A percentile compares a stretch with the other conserved stretches of the same genome.
These are phyloP conservation scores for Centella asiatica DNA, from an alignment of 129 eudicot genomes.

Conservation along the genomic window DNA sequence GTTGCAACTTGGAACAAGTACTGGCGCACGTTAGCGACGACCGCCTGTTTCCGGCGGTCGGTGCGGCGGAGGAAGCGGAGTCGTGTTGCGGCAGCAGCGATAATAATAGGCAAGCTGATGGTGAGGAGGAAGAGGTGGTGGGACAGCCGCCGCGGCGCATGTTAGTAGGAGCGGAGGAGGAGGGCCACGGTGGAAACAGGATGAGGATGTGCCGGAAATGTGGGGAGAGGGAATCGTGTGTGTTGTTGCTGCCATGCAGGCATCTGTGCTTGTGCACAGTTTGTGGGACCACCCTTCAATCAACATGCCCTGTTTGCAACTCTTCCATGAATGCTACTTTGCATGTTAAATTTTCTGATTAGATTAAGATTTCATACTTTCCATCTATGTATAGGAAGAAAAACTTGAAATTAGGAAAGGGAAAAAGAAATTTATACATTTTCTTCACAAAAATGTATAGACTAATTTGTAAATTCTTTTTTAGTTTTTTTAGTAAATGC, in stretches of 20 bases:
- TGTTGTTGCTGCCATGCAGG: constrained; percentile 42
- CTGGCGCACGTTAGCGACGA: constrained; percentile 27
- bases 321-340: constrained; percentile 32
- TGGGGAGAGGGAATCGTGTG: constrained; percentile 40
- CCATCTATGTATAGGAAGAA: no score
- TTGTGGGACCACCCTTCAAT: constrained; percentile 26
- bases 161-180: constrained; percentile 4
- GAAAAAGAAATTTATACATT: neutral
- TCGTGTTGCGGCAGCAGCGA: constrained; percentile 36
- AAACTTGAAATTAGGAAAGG: neutral
- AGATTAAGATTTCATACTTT: no score
- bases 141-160: neutral
- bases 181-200: neutral
- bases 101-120: neutral
- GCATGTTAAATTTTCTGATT: constrained; percentile 34
- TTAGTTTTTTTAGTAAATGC: neutral
- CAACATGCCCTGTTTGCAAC: constrained; percentile 36
- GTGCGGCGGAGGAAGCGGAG: constrained; percentile 34
- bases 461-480: neutral
- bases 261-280: constrained; percentile 33
- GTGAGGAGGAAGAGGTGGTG: neutral
- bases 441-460: neutral
- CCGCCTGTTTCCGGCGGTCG: neutral
- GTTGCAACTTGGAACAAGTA: constrained; percentile 33
- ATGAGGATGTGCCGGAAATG: constrained; percentile 33